Conservation (phyloP, 129 eudicot genomes). For the Flaveria brownii region DNA sequence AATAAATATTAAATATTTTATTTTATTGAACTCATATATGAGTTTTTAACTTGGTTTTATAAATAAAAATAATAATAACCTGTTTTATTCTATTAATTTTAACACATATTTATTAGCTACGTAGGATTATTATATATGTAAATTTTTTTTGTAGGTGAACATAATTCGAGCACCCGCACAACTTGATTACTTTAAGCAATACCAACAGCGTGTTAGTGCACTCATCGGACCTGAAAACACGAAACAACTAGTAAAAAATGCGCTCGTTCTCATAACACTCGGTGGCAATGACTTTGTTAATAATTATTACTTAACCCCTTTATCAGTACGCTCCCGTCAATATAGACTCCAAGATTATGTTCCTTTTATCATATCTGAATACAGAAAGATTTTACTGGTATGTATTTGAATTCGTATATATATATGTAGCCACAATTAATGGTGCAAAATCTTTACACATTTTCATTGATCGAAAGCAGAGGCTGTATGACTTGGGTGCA, state of each 20-base stretch:
- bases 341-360: constrained; percentile 50
- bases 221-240: constrained; percentile 46
- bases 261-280: constrained; percentile 52
- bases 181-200: constrained; percentile 51
- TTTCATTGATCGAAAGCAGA: constrained; percentile 45
- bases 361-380: constrained; percentile 56
- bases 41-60: too few species aligned
- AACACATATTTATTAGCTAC: neutral
- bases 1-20: too few species aligned
- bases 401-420: neutral
- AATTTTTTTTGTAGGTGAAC: constrained; percentile 38
- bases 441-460: neutral
- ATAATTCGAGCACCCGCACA: constrained; percentile 51
- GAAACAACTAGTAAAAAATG: constrained; percentile 40
- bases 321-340: constrained; percentile 60
- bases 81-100: neutral
- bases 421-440: constrained; percentile 12
- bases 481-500: constrained; percentile 65
- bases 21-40: too few species aligned
- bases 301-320: constrained; percentile 64
- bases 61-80: too few species aligned
- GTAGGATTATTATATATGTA: too few species aligned
- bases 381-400: constrained; percentile 55
- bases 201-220: constrained; percentile 50
- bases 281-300: constrained; percentile 91